phyloP scores from a whole-genome alignment of 805 yeast genomes.

The Ogataea paradorogensis region DNA sequence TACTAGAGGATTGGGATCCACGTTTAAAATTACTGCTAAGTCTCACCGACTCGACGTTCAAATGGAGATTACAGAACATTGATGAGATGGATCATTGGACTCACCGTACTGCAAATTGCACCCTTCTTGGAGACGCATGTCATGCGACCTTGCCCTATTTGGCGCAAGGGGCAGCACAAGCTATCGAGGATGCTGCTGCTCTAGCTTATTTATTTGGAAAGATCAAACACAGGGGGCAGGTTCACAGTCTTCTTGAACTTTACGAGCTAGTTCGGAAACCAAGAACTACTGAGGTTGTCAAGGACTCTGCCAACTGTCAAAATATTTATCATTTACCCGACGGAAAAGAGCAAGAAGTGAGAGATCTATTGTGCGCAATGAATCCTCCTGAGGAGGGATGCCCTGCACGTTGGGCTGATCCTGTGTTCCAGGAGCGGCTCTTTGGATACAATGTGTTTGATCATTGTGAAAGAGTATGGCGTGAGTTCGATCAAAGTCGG shows the following conservation, averaged over 20 bases:
- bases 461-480: slow-evolving; percentile 12
- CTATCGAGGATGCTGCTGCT: slow-evolving; percentile 19
- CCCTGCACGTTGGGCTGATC: slow-evolving; percentile 20
- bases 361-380: slow-evolving; percentile 14
- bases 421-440: slow-evolving; percentile 16
- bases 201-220: slow-evolving; percentile 17
- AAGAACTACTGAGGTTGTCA: slow-evolving; percentile 15
- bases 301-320: slow-evolving; percentile 17
- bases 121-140: slow-evolving; percentile 18
- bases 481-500: neutral
- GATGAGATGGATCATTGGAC: slow-evolving; percentile 15
- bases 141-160: slow-evolving; percentile 20
- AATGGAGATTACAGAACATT: slow-evolving; percentile 17
- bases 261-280: slow-evolving; percentile 15
- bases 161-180: slow-evolving; percentile 22
- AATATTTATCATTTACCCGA: slow-evolving; percentile 17
- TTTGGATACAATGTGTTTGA: slow-evolving; percentile 18
- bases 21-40: slow-evolving; percentile 8
- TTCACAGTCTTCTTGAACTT: slow-evolving; percentile 6
- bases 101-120: slow-evolving; percentile 11
- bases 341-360: slow-evolving; percentile 11
- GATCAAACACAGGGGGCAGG: slow-evolving; percentile 9
- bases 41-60: slow-evolving; percentile 9
- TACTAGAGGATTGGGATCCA: slow-evolving; percentile 18
- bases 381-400: slow-evolving; percentile 16